Evolutionary conservation across 2,329 filamentous ascomycete species (phyloP).

Genomic region (Drechslerella dactyloides): DNA sequence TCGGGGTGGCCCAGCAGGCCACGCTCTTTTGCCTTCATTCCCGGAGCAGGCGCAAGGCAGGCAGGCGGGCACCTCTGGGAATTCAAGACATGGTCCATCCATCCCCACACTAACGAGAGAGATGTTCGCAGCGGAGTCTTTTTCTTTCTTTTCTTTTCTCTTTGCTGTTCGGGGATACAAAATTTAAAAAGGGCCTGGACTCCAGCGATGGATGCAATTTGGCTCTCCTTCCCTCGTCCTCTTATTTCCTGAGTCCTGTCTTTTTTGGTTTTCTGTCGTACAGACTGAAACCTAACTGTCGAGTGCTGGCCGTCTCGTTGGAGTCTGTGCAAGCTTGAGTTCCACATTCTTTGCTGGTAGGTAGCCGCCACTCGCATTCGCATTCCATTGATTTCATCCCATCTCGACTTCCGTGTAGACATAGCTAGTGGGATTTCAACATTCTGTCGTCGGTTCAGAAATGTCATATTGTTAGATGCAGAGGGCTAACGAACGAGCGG

Average conservation of each 20-base stretch:
- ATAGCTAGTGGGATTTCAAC: no score
- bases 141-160: not conserved
- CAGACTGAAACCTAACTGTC: not conserved
- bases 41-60: not conserved
- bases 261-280: no score
- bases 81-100: not conserved
- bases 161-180: conserved; percentile 3
- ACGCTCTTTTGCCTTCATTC: conserved; percentile 4
- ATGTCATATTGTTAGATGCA: no score
- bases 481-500: no score
- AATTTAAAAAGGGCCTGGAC: conserved; percentile 1
- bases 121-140: conserved; percentile 3
- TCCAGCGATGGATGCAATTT: not conserved
- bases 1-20: not conserved
- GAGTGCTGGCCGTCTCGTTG: conserved; percentile 1
- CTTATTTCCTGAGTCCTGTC: not conserved
- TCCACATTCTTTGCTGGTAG: not conserved
- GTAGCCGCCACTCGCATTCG: not conserved
- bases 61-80: conserved; percentile 4
- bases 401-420: not conserved
- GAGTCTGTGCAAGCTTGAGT: conserved; percentile 5
- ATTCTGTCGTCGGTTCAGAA: no score
- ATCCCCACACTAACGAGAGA: not conserved
- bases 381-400: not conserved
- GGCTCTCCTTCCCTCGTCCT: not conserved